Evolutionary conservation across 2,329 filamentous ascomycete genomes (phyloP), one percentile per base, ranked within the genome.

Genomic region (Coleophoma eucalyptorum): DNA sequence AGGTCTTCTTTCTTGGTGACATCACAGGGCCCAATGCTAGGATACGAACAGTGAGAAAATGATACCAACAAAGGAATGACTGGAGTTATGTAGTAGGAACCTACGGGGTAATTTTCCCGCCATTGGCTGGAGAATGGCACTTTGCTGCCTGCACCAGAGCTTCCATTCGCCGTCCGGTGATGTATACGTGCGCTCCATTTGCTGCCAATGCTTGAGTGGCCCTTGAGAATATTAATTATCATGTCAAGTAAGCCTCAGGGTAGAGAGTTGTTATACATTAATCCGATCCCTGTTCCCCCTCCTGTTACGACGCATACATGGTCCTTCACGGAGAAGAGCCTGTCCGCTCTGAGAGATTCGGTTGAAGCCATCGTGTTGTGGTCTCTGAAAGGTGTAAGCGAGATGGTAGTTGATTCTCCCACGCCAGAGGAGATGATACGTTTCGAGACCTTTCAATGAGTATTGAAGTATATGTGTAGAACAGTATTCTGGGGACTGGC

Each of bases 1-100:
- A 87, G 75, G 18, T 81, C 78, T 2, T 73, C 69, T 62, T 86
- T 86, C 50, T 76, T 76, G 3, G 79, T 82, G 0, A 86, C 75
- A 59, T 86, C 83, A 53, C 77, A 80, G 0, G 76, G 71, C 2
- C 77, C 76, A 21, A 80, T 70, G 1, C 61, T 63, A 12, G 4
- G 21, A 46, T 31, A 26, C 10, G 26, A 26, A 26, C 2, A 4
- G 26, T 26, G 26, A 26, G 26, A 26, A 26, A 26, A 26, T 3
- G 5, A 3, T 26, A 26, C 26, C 26, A 8, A 26, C 2, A 8
- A 26, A 26, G 26, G 26, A 26, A 26, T 26, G 26, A 26, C 6
- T 26, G 10, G 7, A 26, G 26, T 2, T 8, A 26, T 26, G 26
- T 8, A 7, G 26, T 8, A 5, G 10, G 10, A 26, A 61, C 63